Base-by-base conservation (phyloP, 106 monocot species). In the Chionographis japonica region DNA sequence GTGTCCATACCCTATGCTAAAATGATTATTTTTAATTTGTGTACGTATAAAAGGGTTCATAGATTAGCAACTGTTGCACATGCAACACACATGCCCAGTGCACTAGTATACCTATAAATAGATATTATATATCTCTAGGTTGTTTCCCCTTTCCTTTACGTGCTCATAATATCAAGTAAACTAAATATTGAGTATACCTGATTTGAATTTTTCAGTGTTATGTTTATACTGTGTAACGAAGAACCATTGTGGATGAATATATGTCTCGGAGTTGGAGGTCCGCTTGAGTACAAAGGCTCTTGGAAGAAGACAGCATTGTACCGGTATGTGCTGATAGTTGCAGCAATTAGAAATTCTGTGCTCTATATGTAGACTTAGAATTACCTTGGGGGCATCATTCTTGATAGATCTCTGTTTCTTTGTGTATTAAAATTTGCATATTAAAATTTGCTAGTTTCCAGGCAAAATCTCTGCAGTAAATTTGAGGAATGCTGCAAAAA, bases 221-320 rank as follows among this genome's bases (percentile, higher is more conserved):
- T 98, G 86, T 92, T 87, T 76, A 81, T 89, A 77, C 54, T 98
- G 8, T 92, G 97, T 82, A 98, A 98, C 66, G 97, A 98, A 70
- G 97, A 98, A 66, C 92, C 97, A 17, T 77, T 98, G 16, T 98
- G 97, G 97, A 89, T 98, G 92, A 89, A 58, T 53, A 78, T 77
- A 42, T 92, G 92, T 62, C 83, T 98, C 38, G 80, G 68, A 74
- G 74, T 66, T 54, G 83, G 89, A 1, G 97, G 97, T 68, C 65
- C 53, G 60, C 60, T 98, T 66, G 80, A 85, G 66, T 98, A 92
- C 58, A 87, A 56, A 67, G 83, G 80, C 52, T 85, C 92, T 54
- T 98, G 97, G 97, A 98, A 87, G 79, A 92, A 64, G 40, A 92
- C 97, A 40, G 67, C 76, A 58, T 58, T 98, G 40, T 46, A 50